Percentiles rank a stretch among this genome's conserved stretches.
These are phyloP conservation scores for Hypoxylon sp. DNA, from an alignment of 2,329 filamentous ascomycete genomes.

Conservation along the genomic window DNA sequence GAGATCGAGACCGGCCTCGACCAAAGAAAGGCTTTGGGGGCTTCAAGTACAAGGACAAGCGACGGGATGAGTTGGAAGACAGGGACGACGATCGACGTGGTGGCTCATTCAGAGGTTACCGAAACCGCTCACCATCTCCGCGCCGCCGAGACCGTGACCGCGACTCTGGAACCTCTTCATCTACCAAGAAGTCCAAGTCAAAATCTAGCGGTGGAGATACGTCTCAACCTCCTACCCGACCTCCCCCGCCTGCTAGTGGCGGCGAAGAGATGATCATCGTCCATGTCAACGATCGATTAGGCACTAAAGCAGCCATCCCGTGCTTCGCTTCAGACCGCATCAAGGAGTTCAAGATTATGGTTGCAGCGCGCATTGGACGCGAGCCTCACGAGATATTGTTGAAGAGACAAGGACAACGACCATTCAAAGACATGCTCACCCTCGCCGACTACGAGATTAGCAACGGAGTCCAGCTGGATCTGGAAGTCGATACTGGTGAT, in stretches of 20 bases:
- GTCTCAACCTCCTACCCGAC: slow-evolving; percentile 55
- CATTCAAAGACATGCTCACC: slow-evolving; percentile 92
- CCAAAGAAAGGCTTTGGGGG: slow-evolving; percentile 61
- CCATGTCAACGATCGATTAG: slow-evolving; percentile 93
- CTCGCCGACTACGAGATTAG: slow-evolving; percentile 94
- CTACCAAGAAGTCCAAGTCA: slow-evolving; percentile 48
- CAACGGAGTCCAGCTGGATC: slow-evolving; percentile 82
- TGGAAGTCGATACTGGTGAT: slow-evolving; percentile 74
- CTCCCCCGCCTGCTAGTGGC: slow-evolving; percentile 51
- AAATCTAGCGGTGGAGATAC: slow-evolving; percentile 52
- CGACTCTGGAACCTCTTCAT: slow-evolving; percentile 51
- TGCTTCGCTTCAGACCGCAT: slow-evolving; percentile 89
- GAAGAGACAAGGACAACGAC: slow-evolving; percentile 90
- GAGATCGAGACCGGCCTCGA: slow-evolving; percentile 47
- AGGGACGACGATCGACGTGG: slow-evolving; percentile 58
- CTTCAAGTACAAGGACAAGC: slow-evolving; percentile 73
- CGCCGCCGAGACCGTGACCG: slow-evolving; percentile 57
- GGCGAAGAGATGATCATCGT: slow-evolving; percentile 93
- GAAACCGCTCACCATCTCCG: slow-evolving; percentile 59
- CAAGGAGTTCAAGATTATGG: slow-evolving; percentile 90
- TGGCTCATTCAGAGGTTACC: slow-evolving; percentile 68
- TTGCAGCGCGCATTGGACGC: slow-evolving; percentile 89
- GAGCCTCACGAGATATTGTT: slow-evolving; percentile 92
- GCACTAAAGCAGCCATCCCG: slow-evolving; percentile 94
- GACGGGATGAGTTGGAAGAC: slow-evolving; percentile 63